Evolutionary conservation across 805 yeast species (phyloP).

Genomic region (Naumovozyma castellii): DNA sequence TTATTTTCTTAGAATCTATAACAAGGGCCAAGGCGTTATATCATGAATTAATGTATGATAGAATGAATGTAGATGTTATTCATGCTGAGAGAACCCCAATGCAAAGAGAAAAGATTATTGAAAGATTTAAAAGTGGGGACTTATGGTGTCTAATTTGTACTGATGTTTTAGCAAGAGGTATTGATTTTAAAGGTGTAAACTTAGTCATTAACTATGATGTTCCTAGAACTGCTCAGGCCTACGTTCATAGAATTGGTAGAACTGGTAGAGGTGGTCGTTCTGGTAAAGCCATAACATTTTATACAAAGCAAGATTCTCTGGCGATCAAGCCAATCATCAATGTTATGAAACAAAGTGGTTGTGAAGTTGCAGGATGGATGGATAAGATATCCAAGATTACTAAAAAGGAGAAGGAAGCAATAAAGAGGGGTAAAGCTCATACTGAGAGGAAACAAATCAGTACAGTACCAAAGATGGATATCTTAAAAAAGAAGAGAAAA

Average conservation of each 20-base stretch:
- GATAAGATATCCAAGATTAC: conserved; percentile 55
- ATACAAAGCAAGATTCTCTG: conserved; percentile 77
- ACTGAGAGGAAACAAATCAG: conserved; percentile 62
- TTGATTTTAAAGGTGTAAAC: conserved; percentile 92
- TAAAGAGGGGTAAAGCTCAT: conserved; percentile 44
- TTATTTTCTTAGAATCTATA: conserved; percentile 85
- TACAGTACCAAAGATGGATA: conserved; percentile 68
- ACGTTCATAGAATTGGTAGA: conserved; percentile 96
- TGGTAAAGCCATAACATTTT: conserved; percentile 86
- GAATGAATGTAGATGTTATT: conserved; percentile 85
- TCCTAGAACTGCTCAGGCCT: conserved; percentile 86
- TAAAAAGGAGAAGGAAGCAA: conserved; percentile 49
- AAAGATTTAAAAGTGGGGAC: conserved; percentile 79
- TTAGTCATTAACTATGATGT: conserved; percentile 93
- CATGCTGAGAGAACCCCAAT: conserved; percentile 88
- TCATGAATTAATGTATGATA: conserved; percentile 87
- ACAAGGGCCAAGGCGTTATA: conserved; percentile 90
- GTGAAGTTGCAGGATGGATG: conserved; percentile 73
- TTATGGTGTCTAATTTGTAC: conserved; percentile 95
- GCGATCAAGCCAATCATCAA: conserved; percentile 77
- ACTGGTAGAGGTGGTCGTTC: conserved; percentile 90
- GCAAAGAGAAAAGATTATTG: conserved; percentile 79
- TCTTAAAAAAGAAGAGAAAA: conserved; percentile 52
- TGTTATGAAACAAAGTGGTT: conserved; percentile 91
- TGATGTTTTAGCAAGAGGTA: conserved; percentile 92